Evolutionary conservation across 768 basidiomycete genomes (phyloP).

Genomic region (Daedalea quercina): DNA sequence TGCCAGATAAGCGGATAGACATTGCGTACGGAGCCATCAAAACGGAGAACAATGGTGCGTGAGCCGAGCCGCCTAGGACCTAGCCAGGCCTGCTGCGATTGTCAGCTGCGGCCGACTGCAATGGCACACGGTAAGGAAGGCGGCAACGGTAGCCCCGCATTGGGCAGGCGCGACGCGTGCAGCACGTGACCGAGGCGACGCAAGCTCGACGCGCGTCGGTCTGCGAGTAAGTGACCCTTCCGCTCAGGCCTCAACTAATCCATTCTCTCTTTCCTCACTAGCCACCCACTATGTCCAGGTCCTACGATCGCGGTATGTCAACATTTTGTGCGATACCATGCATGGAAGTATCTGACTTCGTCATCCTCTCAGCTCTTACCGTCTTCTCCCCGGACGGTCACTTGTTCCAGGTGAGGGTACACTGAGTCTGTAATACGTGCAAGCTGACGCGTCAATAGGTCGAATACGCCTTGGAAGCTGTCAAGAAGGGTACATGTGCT

Average conservation of each 20-base stretch:
- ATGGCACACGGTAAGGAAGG: not conserved
- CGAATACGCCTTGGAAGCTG: slow-evolving; percentile 98
- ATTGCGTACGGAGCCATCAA: not conserved
- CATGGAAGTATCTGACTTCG: slow-evolving; percentile 1
- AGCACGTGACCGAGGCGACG: slow-evolving; percentile 19
- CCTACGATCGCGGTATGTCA: slow-evolving; percentile 89
- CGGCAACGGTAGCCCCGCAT: not conserved
- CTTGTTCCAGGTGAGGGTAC: slow-evolving; percentile 76
- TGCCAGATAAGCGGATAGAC: no score
- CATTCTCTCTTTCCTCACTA: not conserved
- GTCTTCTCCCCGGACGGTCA: slow-evolving; percentile 99
- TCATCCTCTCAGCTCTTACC: slow-evolving; percentile 64
- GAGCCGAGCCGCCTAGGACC: no score
- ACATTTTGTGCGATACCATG: not conserved
- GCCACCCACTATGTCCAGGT: slow-evolving; percentile 68
- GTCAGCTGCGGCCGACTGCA: no score
- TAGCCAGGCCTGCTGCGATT: no score
- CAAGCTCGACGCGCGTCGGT: slow-evolving; percentile 27
- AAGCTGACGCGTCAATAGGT: slow-evolving; percentile 47
- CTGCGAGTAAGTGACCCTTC: not conserved
- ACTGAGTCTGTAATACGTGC: not conserved
- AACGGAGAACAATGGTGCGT: not conserved
- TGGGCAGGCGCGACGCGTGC: slow-evolving; percentile 8
- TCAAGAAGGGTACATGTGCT: slow-evolving; percentile 94
- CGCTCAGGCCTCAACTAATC: not conserved